Conservation (phyloP, 495 filamentous ascomycete genomes). For the Penicillium subrubescens region DNA sequence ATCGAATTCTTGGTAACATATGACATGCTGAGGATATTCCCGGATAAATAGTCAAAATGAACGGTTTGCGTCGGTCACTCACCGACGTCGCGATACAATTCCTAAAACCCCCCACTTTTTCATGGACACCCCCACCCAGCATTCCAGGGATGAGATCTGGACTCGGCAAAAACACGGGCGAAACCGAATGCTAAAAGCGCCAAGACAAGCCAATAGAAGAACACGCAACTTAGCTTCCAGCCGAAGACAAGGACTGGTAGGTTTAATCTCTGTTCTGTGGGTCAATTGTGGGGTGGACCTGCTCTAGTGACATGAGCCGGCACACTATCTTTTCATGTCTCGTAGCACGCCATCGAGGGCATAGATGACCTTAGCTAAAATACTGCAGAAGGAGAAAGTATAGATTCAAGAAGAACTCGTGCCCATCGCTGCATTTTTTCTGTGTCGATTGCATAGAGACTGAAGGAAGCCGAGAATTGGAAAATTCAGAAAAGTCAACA, state of each 20-base stretch:
- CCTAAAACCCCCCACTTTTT: conserved; percentile 3
- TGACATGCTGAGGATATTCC: background rate
- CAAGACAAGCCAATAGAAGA: background rate
- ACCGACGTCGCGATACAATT: background rate
- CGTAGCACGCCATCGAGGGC: conserved; percentile 16
- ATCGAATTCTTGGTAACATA: background rate
- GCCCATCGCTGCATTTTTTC: background rate
- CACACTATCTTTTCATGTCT: background rate
- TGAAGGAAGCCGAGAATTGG: background rate
- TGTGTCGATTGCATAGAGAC: background rate
- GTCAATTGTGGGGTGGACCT: background rate
- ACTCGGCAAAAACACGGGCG: background rate
- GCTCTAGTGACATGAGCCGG: background rate
- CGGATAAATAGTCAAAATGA: background rate
- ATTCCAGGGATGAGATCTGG: background rate
- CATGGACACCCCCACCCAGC: background rate
- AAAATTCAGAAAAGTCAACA: conserved; percentile 1
- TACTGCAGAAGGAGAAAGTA: background rate
- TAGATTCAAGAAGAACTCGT: background rate
- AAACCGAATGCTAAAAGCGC: background rate
- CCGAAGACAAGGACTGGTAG: background rate
- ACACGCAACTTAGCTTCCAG: background rate
- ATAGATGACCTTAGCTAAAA: conserved; percentile 2
- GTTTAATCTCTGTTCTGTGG: background rate
- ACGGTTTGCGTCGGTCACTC: background rate